Percentiles rank a stretch among this genome's conserved stretches.
These are phyloP conservation scores for Fusarium kyushuense DNA, from an alignment of 2,329 filamentous ascomycete genomes.

Conservation along the genomic window DNA sequence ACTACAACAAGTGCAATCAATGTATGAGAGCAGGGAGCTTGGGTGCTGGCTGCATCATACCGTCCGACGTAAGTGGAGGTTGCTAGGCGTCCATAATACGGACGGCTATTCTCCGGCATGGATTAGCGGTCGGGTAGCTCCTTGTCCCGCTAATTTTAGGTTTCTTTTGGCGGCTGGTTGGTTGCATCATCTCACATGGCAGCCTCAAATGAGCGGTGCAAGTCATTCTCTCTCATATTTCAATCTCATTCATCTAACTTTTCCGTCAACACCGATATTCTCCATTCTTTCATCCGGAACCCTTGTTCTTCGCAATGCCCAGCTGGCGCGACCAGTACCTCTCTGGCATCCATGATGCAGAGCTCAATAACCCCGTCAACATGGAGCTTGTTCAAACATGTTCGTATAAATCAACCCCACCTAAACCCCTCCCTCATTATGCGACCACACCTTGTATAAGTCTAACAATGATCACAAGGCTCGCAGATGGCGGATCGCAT, in stretches of 20 bases:
- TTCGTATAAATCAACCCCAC: constrained; percentile 57
- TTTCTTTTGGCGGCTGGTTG: constrained; percentile 34
- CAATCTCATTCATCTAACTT: constrained; percentile 3
- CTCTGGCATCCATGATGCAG: constrained; percentile 77
- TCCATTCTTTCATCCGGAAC: background rate
- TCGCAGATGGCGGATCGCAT: constrained; percentile 76
- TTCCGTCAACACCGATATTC: background rate
- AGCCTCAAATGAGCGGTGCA: constrained; percentile 35
- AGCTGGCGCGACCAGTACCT: constrained; percentile 88
- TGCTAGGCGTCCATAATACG: constrained; percentile 27
- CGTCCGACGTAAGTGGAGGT: constrained; percentile 27
- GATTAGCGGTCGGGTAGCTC: constrained; percentile 37
- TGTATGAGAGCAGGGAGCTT: constrained; percentile 23
- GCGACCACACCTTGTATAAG: constrained; percentile 9
- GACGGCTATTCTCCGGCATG: constrained; percentile 51
- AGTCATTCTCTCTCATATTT: constrained; percentile 16
- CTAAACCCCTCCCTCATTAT: constrained; percentile 23
- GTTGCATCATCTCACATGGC: constrained; percentile 48
- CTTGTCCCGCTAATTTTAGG: constrained; percentile 23
- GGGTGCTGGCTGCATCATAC: constrained; percentile 33
- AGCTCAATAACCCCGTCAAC: constrained; percentile 72
- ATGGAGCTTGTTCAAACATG: constrained; percentile 82
- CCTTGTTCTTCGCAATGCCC: constrained; percentile 58
- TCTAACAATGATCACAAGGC: constrained; percentile 59
- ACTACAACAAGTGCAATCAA: constrained; percentile 22